Conservation (phyloP, 2,329 filamentous ascomycete species). For the Davidsoniella virescens region DNA sequence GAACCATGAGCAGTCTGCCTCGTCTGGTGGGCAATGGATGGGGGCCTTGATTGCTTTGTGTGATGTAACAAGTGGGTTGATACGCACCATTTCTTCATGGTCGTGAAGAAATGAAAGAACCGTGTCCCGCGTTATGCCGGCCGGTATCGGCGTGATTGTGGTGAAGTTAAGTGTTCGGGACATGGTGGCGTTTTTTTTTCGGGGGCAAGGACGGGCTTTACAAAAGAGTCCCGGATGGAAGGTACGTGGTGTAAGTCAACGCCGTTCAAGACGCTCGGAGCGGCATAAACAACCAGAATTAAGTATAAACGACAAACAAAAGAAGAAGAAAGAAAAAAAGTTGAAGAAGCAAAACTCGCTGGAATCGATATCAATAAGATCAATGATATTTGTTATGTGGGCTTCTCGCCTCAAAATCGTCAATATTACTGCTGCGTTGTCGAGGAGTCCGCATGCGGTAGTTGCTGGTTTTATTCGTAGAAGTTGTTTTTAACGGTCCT, state of each 20-base stretch:
- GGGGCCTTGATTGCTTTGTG: constrained; percentile 54
- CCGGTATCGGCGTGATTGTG: constrained; percentile 60
- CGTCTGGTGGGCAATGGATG: constrained; percentile 48
- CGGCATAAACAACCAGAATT: neutral
- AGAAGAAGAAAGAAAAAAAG: neutral
- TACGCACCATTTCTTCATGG: constrained; percentile 69
- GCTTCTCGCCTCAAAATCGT: neutral
- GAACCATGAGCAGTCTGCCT: constrained; percentile 59
- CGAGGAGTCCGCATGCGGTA: too few relatives aligned
- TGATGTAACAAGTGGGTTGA: constrained; percentile 69
- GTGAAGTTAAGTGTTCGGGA: constrained; percentile 58
- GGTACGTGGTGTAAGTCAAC: neutral
- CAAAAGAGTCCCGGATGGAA: neutral
- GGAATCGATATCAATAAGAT: too few relatives aligned
- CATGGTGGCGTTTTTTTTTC: constrained; percentile 30
- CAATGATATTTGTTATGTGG: too few relatives aligned
- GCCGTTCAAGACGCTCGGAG: neutral
- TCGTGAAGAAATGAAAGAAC: constrained; percentile 62
- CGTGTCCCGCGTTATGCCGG: constrained; percentile 48
- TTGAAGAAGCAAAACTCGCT: neutral
- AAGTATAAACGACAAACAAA: too few relatives aligned
- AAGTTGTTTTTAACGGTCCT: too few relatives aligned
- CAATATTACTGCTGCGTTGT: too few relatives aligned
- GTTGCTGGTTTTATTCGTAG: too few relatives aligned
- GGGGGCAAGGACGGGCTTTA: neutral